Evolutionary conservation across 1,284 basidiomycete genomes (phyloP), one percentile per base, ranked within the genome.

Genomic region (Takashimella tepidaria): DNA sequence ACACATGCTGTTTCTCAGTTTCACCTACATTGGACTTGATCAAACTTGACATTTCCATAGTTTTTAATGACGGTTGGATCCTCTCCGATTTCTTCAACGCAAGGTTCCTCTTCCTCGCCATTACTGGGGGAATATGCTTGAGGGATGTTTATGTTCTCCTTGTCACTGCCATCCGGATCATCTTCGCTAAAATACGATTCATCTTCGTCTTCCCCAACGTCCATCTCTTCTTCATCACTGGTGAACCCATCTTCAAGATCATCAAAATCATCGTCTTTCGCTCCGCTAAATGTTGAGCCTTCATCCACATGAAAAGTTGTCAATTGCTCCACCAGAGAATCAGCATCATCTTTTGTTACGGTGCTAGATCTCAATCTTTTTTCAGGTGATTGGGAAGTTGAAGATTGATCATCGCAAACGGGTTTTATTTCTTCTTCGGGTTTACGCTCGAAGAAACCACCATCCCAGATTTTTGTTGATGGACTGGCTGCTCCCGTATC

Each of bases 141-240:
- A 10, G 55, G 53, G 13, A 63, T 21, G 22, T 56, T 53, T 3
- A 58, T 54, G 54, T 73, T 73, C 57, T 73, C 71, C 55, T 73
- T 73, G 48, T 73, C 69, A 25, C 63, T 68, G 19, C 62, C 67
- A 4, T 55, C 64, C 20, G 16, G 31, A 16, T 37, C 31, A 16
- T 37, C 11, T 55, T 58, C 10, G 49, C 54, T 16, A 43, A 23
- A 16, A 43, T 46, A 21, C 19, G 54, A 54, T 27, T 50, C 58
- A 16, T 52, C 50, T 4, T 55, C 57, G 13, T 56, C 62, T 20
- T 50, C 55, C 10, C 51, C 56, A 6, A 21, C 44, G 13, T 44
- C 37, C 4, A 43, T 31, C 2, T 47, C 46, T 11, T 23, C 24
- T 47, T 56, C 45, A 4, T 44, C 22, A 40, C 2, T 24, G 23